Conservation (phyloP, 2,329 filamentous ascomycete genomes). For the Decorospora gaudefroyi region DNA sequence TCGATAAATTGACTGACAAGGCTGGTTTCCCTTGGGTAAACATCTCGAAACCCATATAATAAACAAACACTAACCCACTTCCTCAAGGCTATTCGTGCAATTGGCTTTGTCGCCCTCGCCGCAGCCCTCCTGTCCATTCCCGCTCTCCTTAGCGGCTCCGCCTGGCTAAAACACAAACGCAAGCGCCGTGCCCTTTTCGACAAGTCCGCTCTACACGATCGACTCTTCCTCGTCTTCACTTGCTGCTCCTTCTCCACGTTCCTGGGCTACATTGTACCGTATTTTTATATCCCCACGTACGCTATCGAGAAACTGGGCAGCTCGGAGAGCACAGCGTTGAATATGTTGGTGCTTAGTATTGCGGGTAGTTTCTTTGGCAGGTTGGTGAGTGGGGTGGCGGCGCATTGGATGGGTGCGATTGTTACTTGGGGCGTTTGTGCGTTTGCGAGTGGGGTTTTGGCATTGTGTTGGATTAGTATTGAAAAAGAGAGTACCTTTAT, state of each 20-base stretch:
- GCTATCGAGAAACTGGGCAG: slow-evolving; percentile 37
- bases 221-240: slow-evolving; percentile 44
- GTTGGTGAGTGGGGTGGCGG: slow-evolving; percentile 34
- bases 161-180: slow-evolving; percentile 32
- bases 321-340: slow-evolving; percentile 37
- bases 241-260: slow-evolving; percentile 43
- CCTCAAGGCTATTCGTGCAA: slow-evolving; percentile 43
- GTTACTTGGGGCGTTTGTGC: slow-evolving; percentile 44
- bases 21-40: slow-evolving; percentile 46
- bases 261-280: slow-evolving; percentile 46
- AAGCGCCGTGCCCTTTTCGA: slow-evolving; percentile 44
- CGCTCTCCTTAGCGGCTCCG: slow-evolving; percentile 41
- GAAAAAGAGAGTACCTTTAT: slow-evolving; percentile 35
- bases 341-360: slow-evolving; percentile 42
- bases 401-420: slow-evolving; percentile 42
- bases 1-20: slow-evolving; percentile 34
- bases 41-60: too few species aligned
- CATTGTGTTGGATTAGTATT: slow-evolving; percentile 42
- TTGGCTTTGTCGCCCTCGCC: slow-evolving; percentile 43
- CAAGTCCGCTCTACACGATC: slow-evolving; percentile 39
- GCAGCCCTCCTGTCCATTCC: slow-evolving; percentile 42
- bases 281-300: slow-evolving; percentile 47
- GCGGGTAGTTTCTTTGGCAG: slow-evolving; percentile 46
- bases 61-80: too few species aligned
- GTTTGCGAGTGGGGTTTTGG: slow-evolving; percentile 34